Percentiles rank a stretch among this genome's conserved stretches.
phyloP scores from a whole-genome alignment of 805 yeast species.

The Barnettozyma vustinii region DNA sequence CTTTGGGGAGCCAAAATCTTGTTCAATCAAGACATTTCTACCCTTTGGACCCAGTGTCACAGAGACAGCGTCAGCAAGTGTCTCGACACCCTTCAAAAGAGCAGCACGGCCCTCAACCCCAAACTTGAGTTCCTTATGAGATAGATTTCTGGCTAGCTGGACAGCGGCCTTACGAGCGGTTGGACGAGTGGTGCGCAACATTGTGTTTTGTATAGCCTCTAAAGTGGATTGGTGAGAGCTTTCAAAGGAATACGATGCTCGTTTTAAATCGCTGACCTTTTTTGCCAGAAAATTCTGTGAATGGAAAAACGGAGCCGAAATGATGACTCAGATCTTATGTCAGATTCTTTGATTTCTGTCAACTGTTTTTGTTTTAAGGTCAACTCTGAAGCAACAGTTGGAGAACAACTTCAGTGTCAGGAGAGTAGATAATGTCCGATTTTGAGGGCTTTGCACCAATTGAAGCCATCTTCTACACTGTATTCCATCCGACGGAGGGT shows the following conservation, averaged over 20 bases:
- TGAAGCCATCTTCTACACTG: constrained; percentile 80
- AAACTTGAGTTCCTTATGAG: constrained; percentile 91
- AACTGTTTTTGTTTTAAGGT: no score
- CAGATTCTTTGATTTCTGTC: background rate
- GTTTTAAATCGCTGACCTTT: background rate
- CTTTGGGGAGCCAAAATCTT: constrained; percentile 94
- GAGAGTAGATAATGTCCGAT: background rate
- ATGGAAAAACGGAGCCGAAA: background rate
- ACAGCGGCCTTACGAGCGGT: constrained; percentile 19
- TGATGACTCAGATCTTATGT: background rate
- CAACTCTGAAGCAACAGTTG: no score
- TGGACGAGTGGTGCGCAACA: constrained; percentile 26
- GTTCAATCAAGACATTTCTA: constrained; percentile 95
- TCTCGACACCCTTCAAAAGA: constrained; percentile 89
- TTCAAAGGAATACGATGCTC: background rate
- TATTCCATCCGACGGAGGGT: constrained; percentile 94
- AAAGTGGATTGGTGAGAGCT: background rate
- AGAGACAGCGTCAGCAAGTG: constrained; percentile 82
- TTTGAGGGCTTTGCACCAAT: constrained; percentile 77
- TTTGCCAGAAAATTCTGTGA: constrained; percentile 5
- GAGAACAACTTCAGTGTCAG: background rate
- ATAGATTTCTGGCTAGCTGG: constrained; percentile 27
- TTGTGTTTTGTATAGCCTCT: constrained; percentile 4
- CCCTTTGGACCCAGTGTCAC: constrained; percentile 98
- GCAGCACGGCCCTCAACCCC: constrained; percentile 62